These are phyloP conservation scores for Globisporangium megalacanthum DNA, from an alignment of 352 stramenopile species.

Conservation along the genomic window DNA sequence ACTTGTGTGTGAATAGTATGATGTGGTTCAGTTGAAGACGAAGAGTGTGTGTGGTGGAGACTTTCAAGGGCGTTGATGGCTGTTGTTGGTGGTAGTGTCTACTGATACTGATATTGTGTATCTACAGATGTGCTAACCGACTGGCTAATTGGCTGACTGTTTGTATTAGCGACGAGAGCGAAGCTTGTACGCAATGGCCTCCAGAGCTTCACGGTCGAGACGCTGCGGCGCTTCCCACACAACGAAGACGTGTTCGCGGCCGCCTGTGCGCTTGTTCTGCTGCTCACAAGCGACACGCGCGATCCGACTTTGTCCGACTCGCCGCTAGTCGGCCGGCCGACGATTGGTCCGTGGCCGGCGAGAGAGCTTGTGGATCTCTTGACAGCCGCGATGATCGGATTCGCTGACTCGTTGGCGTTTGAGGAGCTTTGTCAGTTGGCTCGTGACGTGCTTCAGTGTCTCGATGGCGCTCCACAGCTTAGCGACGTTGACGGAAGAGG, in stretches of 20 bases:
- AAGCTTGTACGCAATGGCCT: slow-evolving; percentile 23
- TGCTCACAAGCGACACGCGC: slow-evolving; percentile 10
- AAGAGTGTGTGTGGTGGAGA: too few species aligned
- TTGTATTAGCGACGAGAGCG: slow-evolving; percentile 3
- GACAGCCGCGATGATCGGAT: not conserved
- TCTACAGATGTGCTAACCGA: too few species aligned
- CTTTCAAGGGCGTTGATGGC: too few species aligned
- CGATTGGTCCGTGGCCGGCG: slow-evolving; percentile 5
- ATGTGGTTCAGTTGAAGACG: too few species aligned
- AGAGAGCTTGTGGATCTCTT: slow-evolving; percentile 8
- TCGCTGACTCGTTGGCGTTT: not conserved
- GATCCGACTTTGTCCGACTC: not conserved
- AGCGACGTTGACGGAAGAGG: slow-evolving; percentile 6
- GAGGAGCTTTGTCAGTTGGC: slow-evolving; percentile 1
- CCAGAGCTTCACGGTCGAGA: slow-evolving; percentile 18
- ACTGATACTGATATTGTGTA: not conserved
- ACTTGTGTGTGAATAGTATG: too few species aligned
- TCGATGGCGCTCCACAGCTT: slow-evolving; percentile 1
- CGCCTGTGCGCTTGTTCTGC: slow-evolving; percentile 18
- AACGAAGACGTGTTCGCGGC: slow-evolving; percentile 15
- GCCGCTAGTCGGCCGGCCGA: not conserved
- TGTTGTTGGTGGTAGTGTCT: not conserved
- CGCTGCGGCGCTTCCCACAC: slow-evolving; percentile 16
- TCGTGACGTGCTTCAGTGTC: slow-evolving; percentile 9
- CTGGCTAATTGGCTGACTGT: not conserved